These are phyloP conservation scores for Colletotrichum plurivorum DNA, from an alignment of 2,329 filamentous ascomycete species.

Conservation along the genomic window DNA sequence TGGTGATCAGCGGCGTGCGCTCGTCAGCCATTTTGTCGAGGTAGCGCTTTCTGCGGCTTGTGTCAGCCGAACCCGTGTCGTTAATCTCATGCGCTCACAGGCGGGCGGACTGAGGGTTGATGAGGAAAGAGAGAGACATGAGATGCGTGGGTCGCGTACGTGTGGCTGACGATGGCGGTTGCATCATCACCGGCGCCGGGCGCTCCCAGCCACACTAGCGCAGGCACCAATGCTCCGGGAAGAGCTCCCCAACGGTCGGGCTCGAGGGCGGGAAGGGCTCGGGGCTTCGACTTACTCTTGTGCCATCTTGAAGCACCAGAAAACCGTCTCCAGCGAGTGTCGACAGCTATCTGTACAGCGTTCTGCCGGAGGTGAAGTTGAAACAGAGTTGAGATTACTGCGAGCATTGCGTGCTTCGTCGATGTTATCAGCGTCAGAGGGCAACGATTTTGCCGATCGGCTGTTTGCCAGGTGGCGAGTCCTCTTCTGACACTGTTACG, in stretches of 20 bases:
- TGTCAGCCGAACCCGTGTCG: constrained; percentile 20
- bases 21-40: constrained; percentile 62
- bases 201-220: constrained; percentile 35
- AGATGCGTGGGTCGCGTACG: constrained; percentile 23
- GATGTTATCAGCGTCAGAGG: constrained; percentile 36
- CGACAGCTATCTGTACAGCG: constrained; percentile 16
- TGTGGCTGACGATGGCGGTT: constrained; percentile 35
- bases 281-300: constrained; percentile 30
- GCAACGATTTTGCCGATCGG: constrained; percentile 38
- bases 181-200: constrained; percentile 29
- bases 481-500: constrained; percentile 18
- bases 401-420: constrained; percentile 37
- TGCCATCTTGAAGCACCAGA: constrained; percentile 27
- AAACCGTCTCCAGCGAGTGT: background rate
- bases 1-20: constrained; percentile 77
- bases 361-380: constrained; percentile 34
- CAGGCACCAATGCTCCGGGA: constrained; percentile 5
- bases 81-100: background rate
- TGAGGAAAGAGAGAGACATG: constrained; percentile 10
- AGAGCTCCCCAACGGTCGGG: background rate
- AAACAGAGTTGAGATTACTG: constrained; percentile 33
- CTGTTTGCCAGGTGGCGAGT: constrained; percentile 23
- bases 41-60: constrained; percentile 27
- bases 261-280: constrained; percentile 7
- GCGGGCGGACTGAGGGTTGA: background rate